Percentiles rank a stretch among this genome's conserved stretches.
Conservation (phyloP, 2,329 filamentous ascomycete genomes). For the Zymoseptoria brevis region DNA sequence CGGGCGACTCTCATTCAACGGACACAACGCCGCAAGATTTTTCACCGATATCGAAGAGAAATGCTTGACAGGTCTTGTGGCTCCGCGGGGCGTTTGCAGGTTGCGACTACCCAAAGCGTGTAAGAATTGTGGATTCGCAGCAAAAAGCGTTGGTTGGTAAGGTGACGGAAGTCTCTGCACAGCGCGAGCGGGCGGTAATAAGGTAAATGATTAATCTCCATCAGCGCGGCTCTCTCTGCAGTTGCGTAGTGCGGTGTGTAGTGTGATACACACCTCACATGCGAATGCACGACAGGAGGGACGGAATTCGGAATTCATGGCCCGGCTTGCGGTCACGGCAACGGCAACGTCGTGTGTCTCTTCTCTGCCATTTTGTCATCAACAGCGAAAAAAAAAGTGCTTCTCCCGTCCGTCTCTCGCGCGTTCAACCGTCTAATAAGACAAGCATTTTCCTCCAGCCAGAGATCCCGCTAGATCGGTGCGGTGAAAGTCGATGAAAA, state of each 20-base stretch:
- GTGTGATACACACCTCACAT: too few relatives aligned
- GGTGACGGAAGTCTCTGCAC: background rate
- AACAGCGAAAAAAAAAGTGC: too few relatives aligned
- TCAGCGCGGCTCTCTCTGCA: too few relatives aligned
- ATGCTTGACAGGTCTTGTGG: background rate
- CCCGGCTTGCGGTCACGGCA: too few relatives aligned
- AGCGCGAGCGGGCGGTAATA: too few relatives aligned
- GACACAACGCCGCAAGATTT: too few relatives aligned
- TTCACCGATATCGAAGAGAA: background rate
- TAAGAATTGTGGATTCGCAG: background rate
- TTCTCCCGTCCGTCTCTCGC: too few relatives aligned
- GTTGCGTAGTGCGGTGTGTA: too few relatives aligned
- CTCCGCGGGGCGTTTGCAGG: background rate
- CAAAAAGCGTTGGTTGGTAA: background rate
- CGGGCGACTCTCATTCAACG: background rate
- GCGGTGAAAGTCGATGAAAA: background rate
- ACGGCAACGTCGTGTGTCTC: background rate
- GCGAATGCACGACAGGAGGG: too few relatives aligned
- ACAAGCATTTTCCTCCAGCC: background rate
- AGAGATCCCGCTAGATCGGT: background rate
- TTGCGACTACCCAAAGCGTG: background rate
- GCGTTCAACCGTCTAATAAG: too few relatives aligned
- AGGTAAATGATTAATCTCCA: too few relatives aligned
- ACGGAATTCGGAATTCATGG: too few relatives aligned
- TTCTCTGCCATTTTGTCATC: background rate